A percentile compares a stretch with the other conserved stretches of the same genome.
Evolutionary conservation across 495 filamentous ascomycete species (phyloP).

Genomic region (Talaromyces adpressus): DNA sequence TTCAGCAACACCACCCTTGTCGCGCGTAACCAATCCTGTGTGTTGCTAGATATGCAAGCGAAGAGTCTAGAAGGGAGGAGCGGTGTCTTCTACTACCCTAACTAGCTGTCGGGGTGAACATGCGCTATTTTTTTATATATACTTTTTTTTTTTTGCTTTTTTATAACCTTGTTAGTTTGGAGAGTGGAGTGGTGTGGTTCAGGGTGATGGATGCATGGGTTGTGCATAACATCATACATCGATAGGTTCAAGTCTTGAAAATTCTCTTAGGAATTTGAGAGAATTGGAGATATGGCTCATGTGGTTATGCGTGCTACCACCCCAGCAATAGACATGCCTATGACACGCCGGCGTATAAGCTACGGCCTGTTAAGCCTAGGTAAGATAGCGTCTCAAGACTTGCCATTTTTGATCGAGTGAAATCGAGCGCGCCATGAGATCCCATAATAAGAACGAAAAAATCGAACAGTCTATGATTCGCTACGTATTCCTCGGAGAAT

Average conservation of each 20-base stretch:
- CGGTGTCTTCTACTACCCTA: background rate
- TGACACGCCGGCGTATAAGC: background rate
- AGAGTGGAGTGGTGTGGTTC: background rate
- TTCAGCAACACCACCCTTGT: background rate
- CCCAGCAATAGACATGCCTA: background rate
- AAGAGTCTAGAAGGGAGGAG: slow-evolving; percentile 2
- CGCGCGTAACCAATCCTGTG: background rate
- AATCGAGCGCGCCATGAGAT: background rate
- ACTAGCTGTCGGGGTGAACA: no score
- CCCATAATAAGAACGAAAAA: background rate
- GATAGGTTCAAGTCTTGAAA: background rate
- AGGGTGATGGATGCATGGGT: no score
- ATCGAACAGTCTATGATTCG: background rate
- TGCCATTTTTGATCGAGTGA: background rate
- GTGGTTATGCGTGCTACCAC: background rate
- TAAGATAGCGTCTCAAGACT: background rate
- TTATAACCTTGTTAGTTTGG: background rate
- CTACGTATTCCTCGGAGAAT: background rate
- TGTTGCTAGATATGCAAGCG: background rate
- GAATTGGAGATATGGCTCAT: background rate
- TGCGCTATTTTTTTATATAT: no score
- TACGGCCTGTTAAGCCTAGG: background rate
- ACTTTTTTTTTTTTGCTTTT: background rate
- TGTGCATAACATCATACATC: background rate
- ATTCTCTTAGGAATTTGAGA: no score